Conservation (phyloP, 768 basidiomycete genomes). For the Suillus brevipes region DNA sequence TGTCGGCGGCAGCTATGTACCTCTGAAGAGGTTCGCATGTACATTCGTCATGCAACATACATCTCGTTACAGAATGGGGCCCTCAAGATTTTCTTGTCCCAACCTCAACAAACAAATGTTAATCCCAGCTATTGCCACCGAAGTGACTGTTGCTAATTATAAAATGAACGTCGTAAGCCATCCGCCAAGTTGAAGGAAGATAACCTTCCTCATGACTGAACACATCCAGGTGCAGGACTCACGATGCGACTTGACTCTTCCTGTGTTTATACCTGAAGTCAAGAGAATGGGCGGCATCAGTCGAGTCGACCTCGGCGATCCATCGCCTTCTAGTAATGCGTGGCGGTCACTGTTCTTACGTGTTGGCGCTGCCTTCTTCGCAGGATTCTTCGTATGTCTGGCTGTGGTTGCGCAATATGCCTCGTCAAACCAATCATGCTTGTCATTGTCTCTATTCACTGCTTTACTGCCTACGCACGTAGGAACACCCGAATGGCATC, state of each 20-base stretch:
- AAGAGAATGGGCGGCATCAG: neutral
- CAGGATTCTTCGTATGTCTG: constrained; percentile 15
- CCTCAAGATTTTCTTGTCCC: neutral
- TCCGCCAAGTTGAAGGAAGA: neutral
- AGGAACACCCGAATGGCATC: constrained; percentile 66
- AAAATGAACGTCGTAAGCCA: neutral
- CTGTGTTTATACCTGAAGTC: neutral
- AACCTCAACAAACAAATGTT: neutral
- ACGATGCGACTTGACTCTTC: neutral
- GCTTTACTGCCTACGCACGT: constrained; percentile 33
- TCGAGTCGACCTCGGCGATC: neutral
- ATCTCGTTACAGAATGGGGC: neutral
- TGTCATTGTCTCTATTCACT: neutral
- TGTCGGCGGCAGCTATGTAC: neutral
- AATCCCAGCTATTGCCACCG: neutral
- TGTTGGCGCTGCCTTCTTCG: constrained; percentile 12
- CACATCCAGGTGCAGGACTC: neutral
- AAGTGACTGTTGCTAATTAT: neutral
- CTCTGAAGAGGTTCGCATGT: neutral
- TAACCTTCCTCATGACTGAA: neutral
- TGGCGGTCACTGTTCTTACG: constrained; percentile 7
- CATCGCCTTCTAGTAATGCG: neutral
- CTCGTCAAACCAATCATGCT: constrained; percentile 5
- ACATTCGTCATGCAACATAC: neutral
- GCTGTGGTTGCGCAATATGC: constrained; percentile 12